Base-by-base conservation (phyloP, 768 basidiomycete genomes). In the Leccinum boreale region DNA sequence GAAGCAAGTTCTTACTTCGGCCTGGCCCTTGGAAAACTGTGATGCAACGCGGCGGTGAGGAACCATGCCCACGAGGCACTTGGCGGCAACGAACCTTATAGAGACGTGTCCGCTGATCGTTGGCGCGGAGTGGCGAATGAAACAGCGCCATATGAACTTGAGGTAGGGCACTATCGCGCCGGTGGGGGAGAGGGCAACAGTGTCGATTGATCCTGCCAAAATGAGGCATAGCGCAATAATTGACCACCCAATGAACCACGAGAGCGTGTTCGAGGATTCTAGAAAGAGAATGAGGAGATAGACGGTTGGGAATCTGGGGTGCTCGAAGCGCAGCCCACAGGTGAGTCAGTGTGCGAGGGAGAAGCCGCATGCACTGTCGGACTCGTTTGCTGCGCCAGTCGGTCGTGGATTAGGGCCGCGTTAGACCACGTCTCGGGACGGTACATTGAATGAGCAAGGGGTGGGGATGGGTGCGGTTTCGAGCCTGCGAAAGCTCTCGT, bases 21-120 rank as follows among this genome's bases (percentile, higher is more conserved):
- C 87, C 66, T 89, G 88, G 5, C 84, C 83, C 48, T 76, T 68
- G 65, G 89, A 87, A 68, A 89, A 89, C 75, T 84, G 6, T 4
- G 44, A 52, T 36, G 15, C n/a, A 23, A 50, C 4, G 47, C 7
- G 8, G n/a, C 1, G 28, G 19, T 62, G 57, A 57, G 47, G 9
- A 21, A 14, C 8, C 9, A 45, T 11, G 21, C 7, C n/a, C 1
- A 5, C 2, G 24, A 31, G 7, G 2, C 52, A 21, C 24, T 5
- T 11, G 10, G 29, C 5, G 26, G 4, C 1, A 31, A 54, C 35
- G 21, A 10, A 78, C 80, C 72, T 80, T 74, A 48, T 80, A 75
- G 6, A 81, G 69, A 52, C 77, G 75, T 21, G 73, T 70, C 48
- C 75, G 74, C 61, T 81, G 80, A 56, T 79, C 74, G 5, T 65